Evolutionary conservation across 352 stramenopile species (phyloP).

Genomic region (Pythium utonaiense): DNA sequence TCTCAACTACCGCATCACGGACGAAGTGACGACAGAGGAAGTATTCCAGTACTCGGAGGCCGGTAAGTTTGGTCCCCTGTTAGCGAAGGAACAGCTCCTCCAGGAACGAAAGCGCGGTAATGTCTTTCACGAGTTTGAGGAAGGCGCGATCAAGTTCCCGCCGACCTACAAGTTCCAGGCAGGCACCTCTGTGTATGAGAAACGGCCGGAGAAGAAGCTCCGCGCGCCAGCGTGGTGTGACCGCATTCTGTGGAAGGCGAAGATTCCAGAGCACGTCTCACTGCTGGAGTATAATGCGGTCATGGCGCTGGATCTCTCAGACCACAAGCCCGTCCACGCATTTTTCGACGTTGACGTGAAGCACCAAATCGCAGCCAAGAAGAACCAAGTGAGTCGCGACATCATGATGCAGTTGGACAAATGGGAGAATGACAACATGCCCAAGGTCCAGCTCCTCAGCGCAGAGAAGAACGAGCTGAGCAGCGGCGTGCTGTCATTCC

Average conservation of each 20-base stretch:
- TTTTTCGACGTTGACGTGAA: constrained; percentile 91
- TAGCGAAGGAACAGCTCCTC: constrained; percentile 59
- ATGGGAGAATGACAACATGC: constrained; percentile 96
- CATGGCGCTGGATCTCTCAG: constrained; percentile 91
- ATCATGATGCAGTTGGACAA: constrained; percentile 95
- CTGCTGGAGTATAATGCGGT: constrained; percentile 87
- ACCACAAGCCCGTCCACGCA: constrained; percentile 98
- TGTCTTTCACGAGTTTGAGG: constrained; percentile 87
- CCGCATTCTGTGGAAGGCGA: constrained; percentile 80
- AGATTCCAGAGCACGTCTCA: constrained; percentile 41
- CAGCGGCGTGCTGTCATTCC: constrained; percentile 62
- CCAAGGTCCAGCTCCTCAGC: constrained; percentile 86
- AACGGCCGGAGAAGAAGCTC: constrained; percentile 98
- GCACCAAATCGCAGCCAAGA: constrained; percentile 89
- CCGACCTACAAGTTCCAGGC: constrained; percentile 98
- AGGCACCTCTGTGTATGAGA: constrained; percentile 95
- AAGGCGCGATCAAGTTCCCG: constrained; percentile 89
- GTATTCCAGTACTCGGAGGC: constrained; percentile 58
- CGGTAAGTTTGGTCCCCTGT: constrained; percentile 34
- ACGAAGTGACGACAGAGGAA: constrained; percentile 73
- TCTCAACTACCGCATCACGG: constrained; percentile 89
- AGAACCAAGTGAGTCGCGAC: constrained; percentile 89
- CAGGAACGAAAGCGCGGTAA: constrained; percentile 66
- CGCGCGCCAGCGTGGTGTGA: constrained; percentile 97
- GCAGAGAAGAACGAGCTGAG: constrained; percentile 35